phyloP scores from a whole-genome alignment of 768 basidiomycete genomes.

The Termitomyces sp. region DNA sequence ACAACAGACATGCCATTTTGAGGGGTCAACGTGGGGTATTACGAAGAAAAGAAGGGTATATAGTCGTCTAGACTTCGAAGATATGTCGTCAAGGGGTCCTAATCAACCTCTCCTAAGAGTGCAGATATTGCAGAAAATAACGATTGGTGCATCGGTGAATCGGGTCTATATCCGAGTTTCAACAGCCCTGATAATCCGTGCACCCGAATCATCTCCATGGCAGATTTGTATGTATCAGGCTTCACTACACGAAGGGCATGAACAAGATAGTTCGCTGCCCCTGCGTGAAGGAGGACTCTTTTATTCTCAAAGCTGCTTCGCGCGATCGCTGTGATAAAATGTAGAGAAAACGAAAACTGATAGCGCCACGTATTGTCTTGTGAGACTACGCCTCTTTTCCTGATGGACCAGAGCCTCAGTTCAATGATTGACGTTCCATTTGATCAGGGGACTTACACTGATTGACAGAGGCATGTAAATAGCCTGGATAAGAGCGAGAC shows the following conservation, averaged over 20 bases:
- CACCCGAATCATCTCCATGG: conserved; percentile 8
- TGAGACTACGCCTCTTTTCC: neutral
- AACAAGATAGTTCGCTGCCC: conserved; percentile 13
- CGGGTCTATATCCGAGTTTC: neutral
- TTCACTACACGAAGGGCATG: conserved; percentile 8
- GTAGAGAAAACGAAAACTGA: conserved; percentile 15
- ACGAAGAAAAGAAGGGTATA: neutral
- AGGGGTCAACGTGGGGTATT: neutral
- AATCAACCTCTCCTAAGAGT: neutral
- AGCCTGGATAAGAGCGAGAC: conserved; percentile 10
- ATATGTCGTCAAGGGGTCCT: too few species aligned
- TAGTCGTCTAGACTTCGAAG: neutral
- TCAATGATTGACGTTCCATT: neutral
- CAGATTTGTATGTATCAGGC: conserved; percentile 4
- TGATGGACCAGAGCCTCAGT: neutral
- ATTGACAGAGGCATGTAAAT: conserved; percentile 3
- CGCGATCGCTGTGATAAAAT: conserved; percentile 13
- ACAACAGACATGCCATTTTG: too few species aligned
- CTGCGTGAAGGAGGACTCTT: conserved; percentile 13
- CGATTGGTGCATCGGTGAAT: conserved; percentile 10
- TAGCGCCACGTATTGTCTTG: conserved; percentile 3
- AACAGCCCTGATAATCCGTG: conserved; percentile 10
- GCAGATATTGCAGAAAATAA: conserved; percentile 11
- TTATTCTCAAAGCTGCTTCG: conserved; percentile 1
- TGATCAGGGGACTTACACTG: conserved; percentile 9